A percentile compares a stretch with the other conserved stretches of the same genome.
phyloP scores from a whole-genome alignment of 1,284 basidiomycete genomes.

The Cutaneotrichosporon cutaneum region DNA sequence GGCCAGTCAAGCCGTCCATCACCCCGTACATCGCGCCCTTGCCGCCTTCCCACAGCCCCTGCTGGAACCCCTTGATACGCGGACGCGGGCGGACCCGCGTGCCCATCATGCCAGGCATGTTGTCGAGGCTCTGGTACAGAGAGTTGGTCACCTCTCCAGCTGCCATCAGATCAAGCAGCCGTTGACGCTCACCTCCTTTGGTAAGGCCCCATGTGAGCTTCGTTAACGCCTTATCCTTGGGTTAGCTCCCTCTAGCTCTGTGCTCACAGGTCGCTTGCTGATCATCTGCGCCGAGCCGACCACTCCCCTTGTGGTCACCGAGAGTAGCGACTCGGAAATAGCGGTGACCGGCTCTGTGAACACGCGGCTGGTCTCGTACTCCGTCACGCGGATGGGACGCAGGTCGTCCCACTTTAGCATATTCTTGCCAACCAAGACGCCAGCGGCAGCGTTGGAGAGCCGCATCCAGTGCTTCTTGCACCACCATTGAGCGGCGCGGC shows the following conservation, averaged over 20 bases:
- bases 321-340: slow-evolving; percentile 33
- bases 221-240: background rate
- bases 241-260: background rate
- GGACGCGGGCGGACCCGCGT: slow-evolving; percentile 54
- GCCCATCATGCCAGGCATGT: slow-evolving; percentile 56
- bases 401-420: slow-evolving; percentile 56
- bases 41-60: slow-evolving; percentile 57
- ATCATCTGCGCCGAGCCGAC: slow-evolving; percentile 52
- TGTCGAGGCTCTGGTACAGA: slow-evolving; percentile 57
- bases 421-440: slow-evolving; percentile 56
- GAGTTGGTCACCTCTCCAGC: slow-evolving; percentile 53
- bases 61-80: slow-evolving; percentile 54
- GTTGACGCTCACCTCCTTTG: slow-evolving; percentile 4
- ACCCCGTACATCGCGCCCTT: slow-evolving; percentile 53
- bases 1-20: slow-evolving; percentile 60
- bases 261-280: slow-evolving; percentile 49
- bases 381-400: slow-evolving; percentile 55
- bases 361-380: slow-evolving; percentile 3
- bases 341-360: slow-evolving; percentile 4
- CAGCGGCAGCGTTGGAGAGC: slow-evolving; percentile 60
- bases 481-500: slow-evolving; percentile 62
- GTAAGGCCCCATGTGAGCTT: slow-evolving; percentile 3
- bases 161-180: background rate
- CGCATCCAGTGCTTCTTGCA: slow-evolving; percentile 59
- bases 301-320: slow-evolving; percentile 56